Evolutionary conservation across 192 early-diverging fungal species (phyloP).

Genomic region (Dissophora globulifera): DNA sequence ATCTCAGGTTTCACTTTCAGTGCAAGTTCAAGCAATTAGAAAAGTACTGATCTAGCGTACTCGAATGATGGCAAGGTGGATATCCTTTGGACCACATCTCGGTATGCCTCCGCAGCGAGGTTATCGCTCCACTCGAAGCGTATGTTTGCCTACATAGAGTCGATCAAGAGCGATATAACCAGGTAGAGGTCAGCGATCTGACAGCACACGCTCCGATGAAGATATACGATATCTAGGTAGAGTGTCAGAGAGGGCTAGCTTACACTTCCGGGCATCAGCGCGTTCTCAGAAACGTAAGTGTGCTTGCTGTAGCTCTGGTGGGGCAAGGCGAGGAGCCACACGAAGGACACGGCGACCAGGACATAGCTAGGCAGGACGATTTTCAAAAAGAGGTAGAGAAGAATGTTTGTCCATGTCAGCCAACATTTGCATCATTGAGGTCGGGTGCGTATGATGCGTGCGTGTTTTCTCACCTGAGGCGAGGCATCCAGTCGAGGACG

Average conservation of each 20-base stretch:
- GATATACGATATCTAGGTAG: too few species aligned
- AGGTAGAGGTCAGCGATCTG: too few species aligned
- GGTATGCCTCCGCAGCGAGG: conserved; percentile 55
- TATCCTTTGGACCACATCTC: conserved; percentile 49
- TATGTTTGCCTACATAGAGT: conserved; percentile 59
- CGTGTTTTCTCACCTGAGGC: conserved; percentile 37
- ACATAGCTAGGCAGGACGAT: conserved; percentile 55
- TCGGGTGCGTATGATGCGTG: too few species aligned
- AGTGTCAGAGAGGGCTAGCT: conserved; percentile 2
- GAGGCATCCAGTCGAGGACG: conserved; percentile 40
- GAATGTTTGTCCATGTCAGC: too few species aligned
- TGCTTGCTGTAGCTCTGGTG: conserved; percentile 67
- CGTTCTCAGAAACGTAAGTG: conserved; percentile 84
- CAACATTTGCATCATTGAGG: too few species aligned
- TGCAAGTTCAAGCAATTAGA: too few species aligned
- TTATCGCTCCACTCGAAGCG: conserved; percentile 59
- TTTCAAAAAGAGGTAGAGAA: too few species aligned
- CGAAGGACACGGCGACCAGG: conserved; percentile 65
- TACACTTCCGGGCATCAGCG: conserved; percentile 78
- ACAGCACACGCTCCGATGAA: too few species aligned
- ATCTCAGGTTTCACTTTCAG: too few species aligned
- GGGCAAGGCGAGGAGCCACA: conserved; percentile 75
- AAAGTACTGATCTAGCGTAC: conserved; percentile 24
- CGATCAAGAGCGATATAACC: neutral
- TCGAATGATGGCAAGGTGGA: conserved; percentile 34